Evolutionary conservation across 2,329 filamentous ascomycete species (phyloP), one percentile per base, ranked within the genome.

Genomic region (Fusarium sp.): DNA sequence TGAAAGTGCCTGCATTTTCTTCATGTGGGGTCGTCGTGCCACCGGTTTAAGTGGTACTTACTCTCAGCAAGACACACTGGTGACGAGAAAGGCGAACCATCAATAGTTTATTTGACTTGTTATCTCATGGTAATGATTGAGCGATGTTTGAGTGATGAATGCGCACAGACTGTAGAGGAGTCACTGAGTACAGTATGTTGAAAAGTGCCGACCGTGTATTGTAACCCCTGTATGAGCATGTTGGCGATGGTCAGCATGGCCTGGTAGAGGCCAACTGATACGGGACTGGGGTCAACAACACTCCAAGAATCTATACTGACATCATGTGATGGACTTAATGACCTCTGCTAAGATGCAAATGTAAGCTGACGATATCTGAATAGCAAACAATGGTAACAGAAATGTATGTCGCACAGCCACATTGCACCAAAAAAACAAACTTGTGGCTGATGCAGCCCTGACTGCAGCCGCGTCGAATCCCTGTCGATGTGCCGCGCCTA

Each of bases 401-500:
- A 28, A 39, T 26, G 32, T 21, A 11, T 11, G 21, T 30, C 17
- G 17, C 17, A 15, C n/a, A 49, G 65, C 53, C 62, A 71, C 63
- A 62, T 14, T 44, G 50, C 10, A 46, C 45, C 45, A 21, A 56
- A 52, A 73, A 73, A 71, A 62, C 57, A 55, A 67, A 62, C 62
- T 46, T 72, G 71, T 72, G 71, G 71, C 71, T 73, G 62, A 58
- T 47, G 53, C 56, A 36, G 56, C 51, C 63, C 56, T 57, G 32
- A 63, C 49, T 68, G 61, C 71, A 72, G 69, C 60, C 68, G 61
- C 68, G 67, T 60, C 66, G 66, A 62, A 73, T 64, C 71, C 71
- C 63, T 73, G 71, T 70, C 70, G 61, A 68, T 50, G 72, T 73
- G 60, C 67, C 71, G 71, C 71, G 71, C 47, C 71, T 73, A 73